Conservation (phyloP, 371 early-diverging fungal species). For the Mucor velutinosus region DNA sequence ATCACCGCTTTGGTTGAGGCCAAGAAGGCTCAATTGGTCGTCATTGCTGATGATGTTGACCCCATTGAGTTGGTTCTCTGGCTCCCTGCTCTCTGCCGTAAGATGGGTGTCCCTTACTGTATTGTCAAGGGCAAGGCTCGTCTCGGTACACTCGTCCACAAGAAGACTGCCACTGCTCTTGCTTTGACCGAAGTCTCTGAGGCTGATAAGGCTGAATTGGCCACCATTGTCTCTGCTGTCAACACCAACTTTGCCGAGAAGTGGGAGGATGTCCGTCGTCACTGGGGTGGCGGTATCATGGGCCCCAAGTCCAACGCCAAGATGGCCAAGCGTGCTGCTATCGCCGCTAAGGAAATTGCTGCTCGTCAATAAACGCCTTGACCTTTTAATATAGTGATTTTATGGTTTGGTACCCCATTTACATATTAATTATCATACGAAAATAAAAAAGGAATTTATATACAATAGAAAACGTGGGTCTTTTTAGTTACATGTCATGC, state of each 20-base stretch:
- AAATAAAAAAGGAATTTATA: neutral
- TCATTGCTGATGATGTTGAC: constrained; percentile 99
- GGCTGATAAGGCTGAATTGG: constrained; percentile 94
- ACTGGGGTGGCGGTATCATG: constrained; percentile 98
- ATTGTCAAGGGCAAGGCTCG: constrained; percentile 98
- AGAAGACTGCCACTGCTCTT: constrained; percentile 98
- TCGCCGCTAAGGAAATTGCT: constrained; percentile 69
- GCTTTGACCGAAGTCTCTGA: constrained; percentile 94
- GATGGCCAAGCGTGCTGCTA: constrained; percentile 77
- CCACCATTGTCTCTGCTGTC: constrained; percentile 87
- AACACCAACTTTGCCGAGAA: constrained; percentile 94
- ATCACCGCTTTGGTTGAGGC: constrained; percentile 96
- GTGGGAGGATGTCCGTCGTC: constrained; percentile 86
- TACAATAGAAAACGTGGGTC: neutral
- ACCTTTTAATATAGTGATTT: neutral
- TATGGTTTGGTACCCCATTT: neutral
- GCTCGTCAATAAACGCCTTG: constrained; percentile 48
- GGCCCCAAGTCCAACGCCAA: constrained; percentile 88
- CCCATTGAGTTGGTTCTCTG: constrained; percentile 99
- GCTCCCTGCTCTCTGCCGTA: constrained; percentile 99
- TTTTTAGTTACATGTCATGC: neutral
- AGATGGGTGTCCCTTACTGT: constrained; percentile 99
- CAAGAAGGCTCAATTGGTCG: constrained; percentile 98
- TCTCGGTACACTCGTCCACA: constrained; percentile 98
- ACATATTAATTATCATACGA: neutral